These are phyloP conservation scores for Yamadazyma sp. DNA, from an alignment of 1,139 yeast species.

Conservation along the genomic window DNA sequence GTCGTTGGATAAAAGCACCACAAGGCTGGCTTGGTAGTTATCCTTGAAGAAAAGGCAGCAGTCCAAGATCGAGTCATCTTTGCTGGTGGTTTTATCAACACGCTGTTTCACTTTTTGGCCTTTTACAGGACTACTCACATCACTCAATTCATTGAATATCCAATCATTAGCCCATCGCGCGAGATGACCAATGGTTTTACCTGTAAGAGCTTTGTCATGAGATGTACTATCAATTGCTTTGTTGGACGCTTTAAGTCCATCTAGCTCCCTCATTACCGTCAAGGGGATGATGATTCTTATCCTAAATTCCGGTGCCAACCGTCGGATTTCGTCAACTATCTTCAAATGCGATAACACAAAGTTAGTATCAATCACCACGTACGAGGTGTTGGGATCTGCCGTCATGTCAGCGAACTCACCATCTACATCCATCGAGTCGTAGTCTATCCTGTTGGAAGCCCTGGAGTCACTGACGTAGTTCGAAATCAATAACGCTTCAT, in stretches of 20 bases:
- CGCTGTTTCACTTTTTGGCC: slow-evolving; percentile 67
- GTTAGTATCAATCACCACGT: slow-evolving; percentile 73
- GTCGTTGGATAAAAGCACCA: slow-evolving; percentile 75
- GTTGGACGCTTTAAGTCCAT: slow-evolving; percentile 63
- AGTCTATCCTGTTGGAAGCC: slow-evolving; percentile 13
- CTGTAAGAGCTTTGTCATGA: slow-evolving; percentile 12
- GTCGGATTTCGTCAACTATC: slow-evolving; percentile 50
- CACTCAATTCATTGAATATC: slow-evolving; percentile 66
- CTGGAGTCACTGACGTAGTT: slow-evolving; percentile 33
- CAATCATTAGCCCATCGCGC: slow-evolving; percentile 81
- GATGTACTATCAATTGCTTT: slow-evolving; percentile 13
- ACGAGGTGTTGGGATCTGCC: slow-evolving; percentile 28
- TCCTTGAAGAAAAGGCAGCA: slow-evolving; percentile 69
- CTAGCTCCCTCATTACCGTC: slow-evolving; percentile 72
- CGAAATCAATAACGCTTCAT: slow-evolving; percentile 47
- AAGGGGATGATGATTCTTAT: slow-evolving; percentile 64
- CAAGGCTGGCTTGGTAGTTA: slow-evolving; percentile 41
- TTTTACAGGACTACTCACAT: slow-evolving; percentile 45
- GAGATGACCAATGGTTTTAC: slow-evolving; percentile 46
- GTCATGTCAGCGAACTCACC: slow-evolving; percentile 13
- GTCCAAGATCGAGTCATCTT: slow-evolving; percentile 85
- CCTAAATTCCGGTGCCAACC: slow-evolving; percentile 37
- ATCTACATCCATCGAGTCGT: slow-evolving; percentile 21
- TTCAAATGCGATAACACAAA: slow-evolving; percentile 66
- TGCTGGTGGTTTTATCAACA: slow-evolving; percentile 38